Evolutionary conservation across 805 yeast genomes (phyloP), one percentile per base, ranked within the genome.

Genomic region (Tetrapisispora fleetii): DNA sequence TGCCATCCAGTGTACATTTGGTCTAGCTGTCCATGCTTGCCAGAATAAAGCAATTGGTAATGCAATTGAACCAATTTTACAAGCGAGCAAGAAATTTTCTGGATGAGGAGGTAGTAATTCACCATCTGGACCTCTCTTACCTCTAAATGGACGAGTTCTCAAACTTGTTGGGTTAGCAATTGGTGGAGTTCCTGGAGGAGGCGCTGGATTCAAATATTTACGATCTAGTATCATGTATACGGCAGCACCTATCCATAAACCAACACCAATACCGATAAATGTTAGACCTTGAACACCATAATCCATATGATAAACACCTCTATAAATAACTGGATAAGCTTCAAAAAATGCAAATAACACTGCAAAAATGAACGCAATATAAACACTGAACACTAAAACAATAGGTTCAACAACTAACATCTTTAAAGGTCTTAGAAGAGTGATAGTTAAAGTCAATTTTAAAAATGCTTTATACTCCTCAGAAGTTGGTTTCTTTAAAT

Each of bases 361-460:
- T 1, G 90, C 88, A 67, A 83, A 83, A 46, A 84, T 77, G 59
- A 84, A 83, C 0, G 90, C 84, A 50, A 81, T 77, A 63, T 84
- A 84, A 46, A 83, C 64, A 30, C 87, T 79, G 59, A 83, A 79
- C 19, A 80, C 78, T 44, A 79, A 63, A 37, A 85, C 90, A 55
- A 85, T 85, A 48, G 93, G 93, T 56, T 85, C 95, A 35, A 75
- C 75, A 35, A 78, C 57, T 47, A 85, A 71, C 89, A 85, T 81
- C 58, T 79, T 75, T 43, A 80, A 41, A 16, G 95, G 93, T 50
- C 80, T 77, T 54, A 77, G 58, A 48, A 84, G 66, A 5, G 83
- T 77, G 27, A 76, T 69, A 2, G 71, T 68, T 42, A 79, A 54
- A 17, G 81, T 70, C 6, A 67, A 56, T 56, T 74, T 72, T 40